Conservation (phyloP, 331 rosid genomes). For the Spiraea crenata region DNA sequence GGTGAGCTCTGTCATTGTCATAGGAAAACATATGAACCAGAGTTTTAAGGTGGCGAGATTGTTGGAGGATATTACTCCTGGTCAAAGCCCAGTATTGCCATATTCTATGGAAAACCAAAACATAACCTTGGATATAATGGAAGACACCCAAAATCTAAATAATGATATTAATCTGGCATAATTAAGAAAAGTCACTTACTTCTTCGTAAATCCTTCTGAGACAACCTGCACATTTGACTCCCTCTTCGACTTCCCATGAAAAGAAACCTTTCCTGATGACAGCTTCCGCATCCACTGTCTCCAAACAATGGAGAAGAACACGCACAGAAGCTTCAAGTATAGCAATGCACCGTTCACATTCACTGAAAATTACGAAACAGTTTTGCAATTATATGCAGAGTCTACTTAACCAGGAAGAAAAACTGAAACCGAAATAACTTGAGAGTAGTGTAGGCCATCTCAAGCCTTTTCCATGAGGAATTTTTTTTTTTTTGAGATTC, state of each 20-base stretch:
- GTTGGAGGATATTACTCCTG: too few species aligned
- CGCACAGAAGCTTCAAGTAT: constrained; percentile 70
- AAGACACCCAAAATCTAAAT: constrained; percentile 10
- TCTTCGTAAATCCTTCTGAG: constrained; percentile 82
- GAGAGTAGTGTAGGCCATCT: background rate
- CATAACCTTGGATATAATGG: too few species aligned
- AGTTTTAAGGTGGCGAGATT: too few species aligned
- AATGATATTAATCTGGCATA: background rate
- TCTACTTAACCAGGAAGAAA: constrained; percentile 12
- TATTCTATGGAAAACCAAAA: background rate
- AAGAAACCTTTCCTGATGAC: constrained; percentile 40
- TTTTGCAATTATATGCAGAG: constrained; percentile 2
- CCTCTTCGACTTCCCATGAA: constrained; percentile 79
- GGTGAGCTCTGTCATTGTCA: too few species aligned
- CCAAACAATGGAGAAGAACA: constrained; percentile 78
- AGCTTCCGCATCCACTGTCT: constrained; percentile 47
- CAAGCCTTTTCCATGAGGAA: background rate
- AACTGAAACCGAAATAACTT: background rate
- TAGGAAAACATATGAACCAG: too few species aligned
- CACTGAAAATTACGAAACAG: constrained; percentile 44
- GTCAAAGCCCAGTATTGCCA: background rate
- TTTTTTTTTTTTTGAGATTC: background rate
- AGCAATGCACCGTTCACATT: constrained; percentile 61
- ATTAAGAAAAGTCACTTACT: constrained; percentile 42
- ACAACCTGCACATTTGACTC: constrained; percentile 73